These are phyloP conservation scores for Ascochyta lentis DNA, from an alignment of 2,329 filamentous ascomycete genomes.

Conservation along the genomic window DNA sequence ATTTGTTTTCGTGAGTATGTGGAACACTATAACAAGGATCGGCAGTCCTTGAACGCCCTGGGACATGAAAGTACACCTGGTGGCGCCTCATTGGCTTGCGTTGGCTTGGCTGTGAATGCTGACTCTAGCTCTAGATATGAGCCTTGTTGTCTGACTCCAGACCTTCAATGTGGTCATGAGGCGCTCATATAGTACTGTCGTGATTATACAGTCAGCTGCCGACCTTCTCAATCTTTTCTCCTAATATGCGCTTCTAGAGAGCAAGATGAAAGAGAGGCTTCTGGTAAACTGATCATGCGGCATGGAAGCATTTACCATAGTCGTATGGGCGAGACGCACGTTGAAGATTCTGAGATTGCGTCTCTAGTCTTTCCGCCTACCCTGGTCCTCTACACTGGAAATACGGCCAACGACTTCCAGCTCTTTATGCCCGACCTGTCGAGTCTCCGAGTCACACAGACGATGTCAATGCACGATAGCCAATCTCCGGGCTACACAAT, in stretches of 20 bases:
- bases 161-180: background rate
- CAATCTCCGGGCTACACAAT: conserved; percentile 1
- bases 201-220: conserved; percentile 2
- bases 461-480: conserved; percentile 4
- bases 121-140: background rate
- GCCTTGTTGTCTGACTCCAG: background rate
- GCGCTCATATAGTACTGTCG: background rate
- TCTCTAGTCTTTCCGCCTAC: too few relatives aligned
- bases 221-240: background rate
- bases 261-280: too few relatives aligned
- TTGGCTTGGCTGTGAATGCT: background rate
- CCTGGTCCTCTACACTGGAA: too few relatives aligned
- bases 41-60: background rate
- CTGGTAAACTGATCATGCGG: too few relatives aligned
- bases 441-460: background rate
- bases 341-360: too few relatives aligned
- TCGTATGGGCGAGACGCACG: too few relatives aligned
- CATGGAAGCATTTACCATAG: too few relatives aligned
- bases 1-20: conserved; percentile 2
- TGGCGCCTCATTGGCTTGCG: background rate
- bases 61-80: background rate
- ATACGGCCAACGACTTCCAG: too few relatives aligned
- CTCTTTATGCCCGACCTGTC: background rate
- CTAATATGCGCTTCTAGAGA: too few relatives aligned
- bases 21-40: background rate